Conservation (phyloP, 2,329 filamentous ascomycete species). For the Amesomyces nigricolor region DNA sequence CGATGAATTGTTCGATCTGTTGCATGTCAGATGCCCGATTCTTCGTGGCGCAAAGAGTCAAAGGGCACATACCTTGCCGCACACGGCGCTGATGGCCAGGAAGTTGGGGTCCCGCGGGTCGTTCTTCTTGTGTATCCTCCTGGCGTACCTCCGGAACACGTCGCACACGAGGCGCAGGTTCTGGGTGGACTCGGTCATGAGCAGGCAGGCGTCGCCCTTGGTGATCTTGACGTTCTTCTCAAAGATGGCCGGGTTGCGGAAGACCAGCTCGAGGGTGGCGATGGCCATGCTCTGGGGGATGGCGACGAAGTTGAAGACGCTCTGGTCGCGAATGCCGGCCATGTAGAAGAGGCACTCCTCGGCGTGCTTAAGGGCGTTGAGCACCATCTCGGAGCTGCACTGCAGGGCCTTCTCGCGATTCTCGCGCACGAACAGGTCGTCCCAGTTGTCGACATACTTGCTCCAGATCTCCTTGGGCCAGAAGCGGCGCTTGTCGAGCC, state of each 20-base stretch:
- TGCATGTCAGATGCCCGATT: constrained; percentile 16
- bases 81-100: constrained; percentile 83
- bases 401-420: constrained; percentile 72
- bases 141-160: constrained; percentile 71
- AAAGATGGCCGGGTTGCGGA: constrained; percentile 85
- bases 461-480: constrained; percentile 97
- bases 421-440: constrained; percentile 80
- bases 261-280: constrained; percentile 84
- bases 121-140: constrained; percentile 88
- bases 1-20: constrained; percentile 92
- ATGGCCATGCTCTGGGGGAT: constrained; percentile 98
- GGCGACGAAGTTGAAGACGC: constrained; percentile 97
- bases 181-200: constrained; percentile 91
- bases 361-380: constrained; percentile 78
- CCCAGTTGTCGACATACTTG: constrained; percentile 84
- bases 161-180: constrained; percentile 78
- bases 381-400: constrained; percentile 89
- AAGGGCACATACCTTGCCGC: constrained; percentile 61
- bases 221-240: constrained; percentile 91
- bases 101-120: constrained; percentile 89
- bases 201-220: constrained; percentile 83
- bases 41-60: too few relatives aligned
- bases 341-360: constrained; percentile 98
- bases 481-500: constrained; percentile 80
- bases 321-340: constrained; percentile 89